These are phyloP conservation scores for Exophiala oligosperma DNA, from an alignment of 2,329 filamentous ascomycete species.

Conservation along the genomic window DNA sequence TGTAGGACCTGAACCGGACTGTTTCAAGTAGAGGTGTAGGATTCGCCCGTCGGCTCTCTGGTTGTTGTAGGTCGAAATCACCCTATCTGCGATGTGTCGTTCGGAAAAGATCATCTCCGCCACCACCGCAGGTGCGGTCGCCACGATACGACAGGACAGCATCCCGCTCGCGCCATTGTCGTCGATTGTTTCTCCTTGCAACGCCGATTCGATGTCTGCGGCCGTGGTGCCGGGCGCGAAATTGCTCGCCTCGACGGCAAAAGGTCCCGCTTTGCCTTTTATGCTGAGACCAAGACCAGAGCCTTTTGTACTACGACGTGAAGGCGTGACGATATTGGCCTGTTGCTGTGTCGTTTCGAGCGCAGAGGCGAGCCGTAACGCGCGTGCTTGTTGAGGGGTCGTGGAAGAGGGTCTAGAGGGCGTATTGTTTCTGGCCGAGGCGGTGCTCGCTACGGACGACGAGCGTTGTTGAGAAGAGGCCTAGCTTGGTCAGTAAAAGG, in stretches of 20 bases:
- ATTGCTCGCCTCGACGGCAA: conserved; percentile 61
- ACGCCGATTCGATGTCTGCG: conserved; percentile 63
- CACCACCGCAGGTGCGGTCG: conserved; percentile 56
- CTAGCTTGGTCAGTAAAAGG: too few species aligned
- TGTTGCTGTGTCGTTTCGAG: conserved; percentile 28
- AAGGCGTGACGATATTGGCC: conserved; percentile 35
- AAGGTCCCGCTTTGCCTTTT: conserved; percentile 55
- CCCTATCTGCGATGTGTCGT: conserved; percentile 56
- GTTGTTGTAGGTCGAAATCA: conserved; percentile 63
- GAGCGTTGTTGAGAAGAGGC: conserved; percentile 36
- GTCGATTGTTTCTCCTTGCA: conserved; percentile 44
- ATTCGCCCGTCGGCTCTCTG: conserved; percentile 64
- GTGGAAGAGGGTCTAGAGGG: conserved; percentile 31
- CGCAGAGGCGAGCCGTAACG: conserved; percentile 32
- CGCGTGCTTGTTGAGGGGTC: conserved; percentile 37
- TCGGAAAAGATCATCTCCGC: conserved; percentile 61
- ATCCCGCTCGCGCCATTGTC: conserved; percentile 40
- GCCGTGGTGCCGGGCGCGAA: conserved; percentile 67
- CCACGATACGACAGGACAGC: conserved; percentile 54
- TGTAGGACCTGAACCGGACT: conserved; percentile 21
- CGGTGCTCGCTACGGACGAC: conserved; percentile 31
- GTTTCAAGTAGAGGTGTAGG: conserved; percentile 58
- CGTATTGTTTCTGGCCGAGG: conserved; percentile 19
- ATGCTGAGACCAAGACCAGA: conserved; percentile 50
- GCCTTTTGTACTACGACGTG: conserved; percentile 28